Base-by-base conservation (phyloP, 441 rosid genomes). In the Pelargonium myrrhifolium region DNA sequence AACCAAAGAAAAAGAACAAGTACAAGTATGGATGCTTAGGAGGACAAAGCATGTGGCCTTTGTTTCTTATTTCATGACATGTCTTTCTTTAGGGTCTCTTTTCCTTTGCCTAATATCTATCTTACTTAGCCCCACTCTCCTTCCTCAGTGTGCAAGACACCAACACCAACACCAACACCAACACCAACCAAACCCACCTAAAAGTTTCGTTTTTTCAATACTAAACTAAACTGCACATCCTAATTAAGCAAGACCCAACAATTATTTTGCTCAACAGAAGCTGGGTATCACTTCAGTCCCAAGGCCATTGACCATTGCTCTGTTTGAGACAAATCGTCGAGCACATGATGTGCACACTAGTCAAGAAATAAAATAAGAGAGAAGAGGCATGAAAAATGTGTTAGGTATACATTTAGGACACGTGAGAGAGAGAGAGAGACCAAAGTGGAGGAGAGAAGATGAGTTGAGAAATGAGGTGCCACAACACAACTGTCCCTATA, bases 31-130 rank as follows among this genome's bases (percentile, higher is more conserved):
- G 80, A 72, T 77, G 81, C 72, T 65, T 66, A n/a, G n/a, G n/a
- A 59, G 28, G 78, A 74, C 81, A 72, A 35, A 56, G 79, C 85
- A 79, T 71, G 84, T 80, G 88, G 72, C 62, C 0, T 62, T 68
- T 82, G 86, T 76, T 85, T 76, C 87, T 45, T 80, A 74, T 85
- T 83, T 73, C 76, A 65, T 77, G 49, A 76, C 82, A 79, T 74
- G 78, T 77, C 71, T 80, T 78, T 75, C 68, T 42, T 75, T 72
- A n/a, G 20, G 22, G 20, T 15, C 67, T 72, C 69, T 31, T 68
- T 70, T 26, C 21, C 42, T 21, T 77, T 64, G 53, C 14, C 18
- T 15, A n/a, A n/a, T n/a, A n/a, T n/a, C n/a, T n/a, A n/a, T n/a
- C n/a, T n/a, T n/a, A n/a, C n/a, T n/a, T n/a, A n/a, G n/a, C n/a